Evolutionary conservation across 352 stramenopile genomes (phyloP).

Genomic region (Phytophthora tubulina): DNA sequence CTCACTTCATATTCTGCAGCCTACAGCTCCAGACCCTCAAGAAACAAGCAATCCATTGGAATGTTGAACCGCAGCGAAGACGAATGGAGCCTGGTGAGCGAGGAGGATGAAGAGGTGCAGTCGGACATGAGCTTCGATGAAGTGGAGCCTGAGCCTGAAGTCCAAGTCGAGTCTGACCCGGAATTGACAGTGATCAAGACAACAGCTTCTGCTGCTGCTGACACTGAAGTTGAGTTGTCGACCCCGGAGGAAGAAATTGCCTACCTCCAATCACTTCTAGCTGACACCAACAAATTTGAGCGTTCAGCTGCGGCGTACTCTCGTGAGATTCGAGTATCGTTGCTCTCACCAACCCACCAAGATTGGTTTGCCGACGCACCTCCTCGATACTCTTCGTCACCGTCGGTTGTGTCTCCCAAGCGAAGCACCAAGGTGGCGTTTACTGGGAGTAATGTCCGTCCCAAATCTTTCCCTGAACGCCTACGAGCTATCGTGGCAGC

Average conservation of each 20-base stretch:
- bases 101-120: slow-evolving; percentile 44
- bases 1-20: slow-evolving; percentile 28
- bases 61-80: slow-evolving; percentile 49
- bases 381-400: slow-evolving; percentile 2
- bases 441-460: neutral
- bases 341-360: slow-evolving; percentile 54
- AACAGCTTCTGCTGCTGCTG: neutral
- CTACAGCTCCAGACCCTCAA: slow-evolving; percentile 3
- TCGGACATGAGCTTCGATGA: slow-evolving; percentile 44
- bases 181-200: slow-evolving; percentile 14
- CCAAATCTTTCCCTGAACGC: slow-evolving; percentile 34
- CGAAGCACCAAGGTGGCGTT: slow-evolving; percentile 46
- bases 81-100: slow-evolving; percentile 69
- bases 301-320: slow-evolving; percentile 28
- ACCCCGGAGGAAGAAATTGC: slow-evolving; percentile 14
- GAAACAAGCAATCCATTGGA: neutral
- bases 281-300: slow-evolving; percentile 20
- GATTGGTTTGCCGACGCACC: slow-evolving; percentile 14
- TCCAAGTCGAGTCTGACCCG: slow-evolving; percentile 34
- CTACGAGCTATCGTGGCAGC: slow-evolving; percentile 37
- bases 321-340: slow-evolving; percentile 40
- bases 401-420: slow-evolving; percentile 4
- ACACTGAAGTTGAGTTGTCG: neutral
- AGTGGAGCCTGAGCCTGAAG: slow-evolving; percentile 41
- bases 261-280: slow-evolving; percentile 42